phyloP scores from a whole-genome alignment of 305 asterid genomes.

The Plantago coronopus region DNA sequence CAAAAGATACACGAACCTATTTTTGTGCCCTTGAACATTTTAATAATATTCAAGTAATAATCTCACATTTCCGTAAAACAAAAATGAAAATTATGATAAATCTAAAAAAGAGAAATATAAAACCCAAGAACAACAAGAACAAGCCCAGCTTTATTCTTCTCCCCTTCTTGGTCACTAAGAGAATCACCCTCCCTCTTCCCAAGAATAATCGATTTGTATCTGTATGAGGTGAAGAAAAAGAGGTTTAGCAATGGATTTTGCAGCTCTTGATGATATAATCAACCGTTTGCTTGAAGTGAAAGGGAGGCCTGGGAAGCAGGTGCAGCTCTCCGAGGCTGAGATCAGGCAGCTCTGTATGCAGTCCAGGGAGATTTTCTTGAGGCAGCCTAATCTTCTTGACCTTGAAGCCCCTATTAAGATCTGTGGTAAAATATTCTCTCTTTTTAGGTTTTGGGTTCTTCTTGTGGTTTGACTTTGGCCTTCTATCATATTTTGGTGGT shows the following conservation, averaged over 20 bases:
- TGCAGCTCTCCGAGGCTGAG: conserved; percentile 79
- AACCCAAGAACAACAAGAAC: too few species aligned
- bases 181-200: too few species aligned
- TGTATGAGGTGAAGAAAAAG: too few species aligned
- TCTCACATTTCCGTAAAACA: too few species aligned
- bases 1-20: too few species aligned
- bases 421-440: conserved; percentile 43
- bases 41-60: too few species aligned
- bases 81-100: too few species aligned
- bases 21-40: too few species aligned
- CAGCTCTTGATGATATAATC: conserved; percentile 62
- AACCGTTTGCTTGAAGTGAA: conserved; percentile 72
- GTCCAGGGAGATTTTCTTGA: conserved; percentile 64
- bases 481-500: conserved; percentile 1
- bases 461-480: conserved; percentile 4
- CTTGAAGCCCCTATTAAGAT: conserved; percentile 90
- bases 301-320: conserved; percentile 83
- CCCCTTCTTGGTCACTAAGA: too few species aligned
- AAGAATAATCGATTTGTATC: too few species aligned
- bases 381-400: conserved; percentile 87
- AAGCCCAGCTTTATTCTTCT: too few species aligned
- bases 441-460: conserved; percentile 12
- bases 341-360: conserved; percentile 69
- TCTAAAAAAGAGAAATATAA: too few species aligned
- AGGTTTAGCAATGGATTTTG: conserved; percentile 38